These are phyloP conservation scores for Eruca vesicaria DNA, from an alignment of 441 rosid species.

Conservation along the genomic window DNA sequence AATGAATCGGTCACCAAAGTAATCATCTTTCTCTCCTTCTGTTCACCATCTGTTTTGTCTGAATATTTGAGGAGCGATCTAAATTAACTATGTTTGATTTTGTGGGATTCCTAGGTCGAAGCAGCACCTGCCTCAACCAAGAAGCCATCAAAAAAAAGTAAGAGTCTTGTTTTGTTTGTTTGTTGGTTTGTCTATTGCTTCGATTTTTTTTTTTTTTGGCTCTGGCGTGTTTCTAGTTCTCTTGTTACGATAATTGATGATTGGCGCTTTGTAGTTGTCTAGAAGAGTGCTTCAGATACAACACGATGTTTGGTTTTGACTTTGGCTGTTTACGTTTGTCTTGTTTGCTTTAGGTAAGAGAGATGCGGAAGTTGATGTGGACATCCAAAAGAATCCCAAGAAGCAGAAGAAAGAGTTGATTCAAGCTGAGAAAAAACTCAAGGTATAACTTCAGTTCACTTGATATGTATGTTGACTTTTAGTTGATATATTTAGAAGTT, in stretches of 20 bases:
- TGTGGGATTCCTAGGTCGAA: constrained; percentile 44
- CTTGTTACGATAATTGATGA: neutral
- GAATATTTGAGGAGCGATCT: no score
- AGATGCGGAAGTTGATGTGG: constrained; percentile 52
- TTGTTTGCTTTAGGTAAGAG: constrained; percentile 53
- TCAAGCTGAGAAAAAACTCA: constrained; percentile 34
- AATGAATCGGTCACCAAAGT: constrained; percentile 65
- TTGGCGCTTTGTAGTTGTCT: neutral
- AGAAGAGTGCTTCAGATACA: neutral
- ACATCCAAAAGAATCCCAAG: constrained; percentile 46
- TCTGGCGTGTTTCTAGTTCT: neutral
- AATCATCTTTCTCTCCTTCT: neutral
- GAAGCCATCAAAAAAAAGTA: constrained; percentile 60
- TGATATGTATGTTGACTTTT: neutral
- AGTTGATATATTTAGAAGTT: constrained; percentile 16
- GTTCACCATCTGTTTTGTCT: neutral
- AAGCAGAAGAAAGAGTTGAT: constrained; percentile 60
- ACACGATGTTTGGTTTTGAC: neutral
- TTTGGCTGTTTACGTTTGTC: neutral
- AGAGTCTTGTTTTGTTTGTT: neutral
- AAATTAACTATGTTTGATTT: neutral
- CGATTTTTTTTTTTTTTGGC: no score
- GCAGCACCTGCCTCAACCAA: constrained; percentile 30
- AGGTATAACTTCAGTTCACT: constrained; percentile 5
- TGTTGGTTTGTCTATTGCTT: no score